A percentile compares a stretch with the other conserved stretches of the same genome.
These are phyloP conservation scores for Ajuga reptans DNA, from an alignment of 305 asterid genomes.

Conservation along the genomic window DNA sequence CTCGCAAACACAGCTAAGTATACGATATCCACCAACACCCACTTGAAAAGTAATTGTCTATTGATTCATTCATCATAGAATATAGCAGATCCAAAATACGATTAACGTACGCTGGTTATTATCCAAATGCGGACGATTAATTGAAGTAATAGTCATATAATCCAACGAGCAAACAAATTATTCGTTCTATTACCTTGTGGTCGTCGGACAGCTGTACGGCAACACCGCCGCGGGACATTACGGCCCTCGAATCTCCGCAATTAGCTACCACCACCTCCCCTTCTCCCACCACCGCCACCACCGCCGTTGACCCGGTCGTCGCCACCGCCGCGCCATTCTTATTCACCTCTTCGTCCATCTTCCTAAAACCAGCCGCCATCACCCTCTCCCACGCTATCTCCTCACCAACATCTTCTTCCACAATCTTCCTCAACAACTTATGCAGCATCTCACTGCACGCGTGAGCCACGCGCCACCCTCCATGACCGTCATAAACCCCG, in stretches of 20 bases:
- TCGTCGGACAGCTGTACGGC: constrained; percentile 53
- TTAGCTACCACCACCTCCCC: constrained; percentile 56
- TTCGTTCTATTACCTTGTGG: constrained; percentile 42
- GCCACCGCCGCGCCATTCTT: constrained; percentile 36
- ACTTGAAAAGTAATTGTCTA: too few species aligned
- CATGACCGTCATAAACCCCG: constrained; percentile 77
- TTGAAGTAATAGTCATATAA: too few species aligned
- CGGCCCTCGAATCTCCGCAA: constrained; percentile 78
- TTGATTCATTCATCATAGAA: too few species aligned
- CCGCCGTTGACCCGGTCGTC: constrained; percentile 65
- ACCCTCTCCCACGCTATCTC: constrained; percentile 45
- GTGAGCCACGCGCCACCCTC: constrained; percentile 58
- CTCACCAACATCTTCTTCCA: constrained; percentile 12
- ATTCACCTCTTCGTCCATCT: constrained; percentile 60
- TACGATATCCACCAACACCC: too few species aligned
- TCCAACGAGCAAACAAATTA: too few species aligned
- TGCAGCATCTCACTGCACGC: constrained; percentile 51
- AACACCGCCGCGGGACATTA: constrained; percentile 48
- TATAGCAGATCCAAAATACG: too few species aligned
- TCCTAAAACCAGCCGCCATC: constrained; percentile 38
- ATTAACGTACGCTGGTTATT: too few species aligned
- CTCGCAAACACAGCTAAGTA: too few species aligned
- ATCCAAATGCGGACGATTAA: too few species aligned
- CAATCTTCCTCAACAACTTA: constrained; percentile 25
- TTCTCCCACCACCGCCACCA: constrained; percentile 61